Percentiles rank a stretch among this genome's conserved stretches.
These are phyloP conservation scores for Suillus tomentosus DNA, from an alignment of 768 basidiomycete genomes.

Conservation along the genomic window DNA sequence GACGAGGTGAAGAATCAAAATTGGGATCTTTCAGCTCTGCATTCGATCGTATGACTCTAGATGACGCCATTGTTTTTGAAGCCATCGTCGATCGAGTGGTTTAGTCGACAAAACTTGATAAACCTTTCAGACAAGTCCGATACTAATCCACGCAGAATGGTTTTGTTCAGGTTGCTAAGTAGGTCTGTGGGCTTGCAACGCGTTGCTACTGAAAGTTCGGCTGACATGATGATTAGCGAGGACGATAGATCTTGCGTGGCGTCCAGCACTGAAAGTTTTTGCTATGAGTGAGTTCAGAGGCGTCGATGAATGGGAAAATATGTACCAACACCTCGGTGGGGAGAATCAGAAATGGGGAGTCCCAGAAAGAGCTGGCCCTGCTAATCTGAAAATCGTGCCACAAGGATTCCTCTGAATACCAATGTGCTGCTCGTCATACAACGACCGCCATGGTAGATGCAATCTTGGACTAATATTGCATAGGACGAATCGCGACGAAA, in stretches of 20 bases:
- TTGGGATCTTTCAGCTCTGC: not conserved
- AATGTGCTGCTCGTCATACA: not conserved
- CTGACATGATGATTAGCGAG: not conserved
- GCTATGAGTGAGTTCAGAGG: not conserved
- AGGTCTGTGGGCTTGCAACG: not conserved
- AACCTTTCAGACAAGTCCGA: not conserved
- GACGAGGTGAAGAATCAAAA: not conserved
- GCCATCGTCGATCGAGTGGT: not conserved
- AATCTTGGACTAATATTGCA: too few species aligned
- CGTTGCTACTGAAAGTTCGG: not conserved
- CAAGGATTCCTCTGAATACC: not conserved
- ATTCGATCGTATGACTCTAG: not conserved
- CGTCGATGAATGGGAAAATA: not conserved
- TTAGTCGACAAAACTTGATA: not conserved
- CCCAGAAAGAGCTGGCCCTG: not conserved
- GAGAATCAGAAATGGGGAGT: not conserved
- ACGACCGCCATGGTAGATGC: not conserved
- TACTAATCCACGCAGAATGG: too few species aligned
- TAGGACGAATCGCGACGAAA: not conserved
- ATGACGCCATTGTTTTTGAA: not conserved
- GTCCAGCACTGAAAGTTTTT: not conserved
- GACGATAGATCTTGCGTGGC: not conserved
- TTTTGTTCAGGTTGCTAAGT: not conserved
- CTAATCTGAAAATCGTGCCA: not conserved
- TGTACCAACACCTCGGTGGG: not conserved